phyloP scores from a whole-genome alignment of 1,284 basidiomycete genomes.

The Cutaneotrichosporon sp. region DNA sequence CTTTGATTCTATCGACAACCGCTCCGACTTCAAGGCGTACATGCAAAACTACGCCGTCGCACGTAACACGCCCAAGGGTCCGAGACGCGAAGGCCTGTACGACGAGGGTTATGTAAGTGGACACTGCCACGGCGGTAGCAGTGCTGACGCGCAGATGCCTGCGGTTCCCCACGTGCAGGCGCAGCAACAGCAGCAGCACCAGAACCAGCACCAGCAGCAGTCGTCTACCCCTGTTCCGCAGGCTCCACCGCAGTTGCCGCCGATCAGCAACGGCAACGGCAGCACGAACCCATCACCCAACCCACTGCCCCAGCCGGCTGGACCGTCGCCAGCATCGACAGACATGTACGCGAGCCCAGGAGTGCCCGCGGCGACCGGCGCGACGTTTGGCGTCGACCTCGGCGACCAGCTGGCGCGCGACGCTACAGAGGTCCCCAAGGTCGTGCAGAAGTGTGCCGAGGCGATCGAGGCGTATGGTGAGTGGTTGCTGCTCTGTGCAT shows the following conservation, averaged over 20 bases:
- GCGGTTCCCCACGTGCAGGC: constrained; percentile 13
- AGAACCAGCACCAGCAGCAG: neutral
- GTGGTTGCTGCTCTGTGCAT: constrained; percentile 1
- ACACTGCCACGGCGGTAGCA: too few relatives aligned
- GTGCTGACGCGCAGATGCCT: constrained; percentile 8
- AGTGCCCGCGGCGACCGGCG: constrained; percentile 31
- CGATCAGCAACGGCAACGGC: constrained; percentile 11
- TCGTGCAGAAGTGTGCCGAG: constrained; percentile 82
- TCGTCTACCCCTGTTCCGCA: neutral
- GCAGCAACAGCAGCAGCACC: neutral
- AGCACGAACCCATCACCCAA: neutral
- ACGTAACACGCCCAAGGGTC: constrained; percentile 63
- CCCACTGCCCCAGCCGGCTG: neutral
- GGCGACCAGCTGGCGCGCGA: constrained; percentile 87
- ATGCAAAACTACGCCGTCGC: constrained; percentile 94
- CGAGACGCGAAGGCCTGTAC: constrained; percentile 71
- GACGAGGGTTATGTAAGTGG: constrained; percentile 73
- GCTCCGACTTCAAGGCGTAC: constrained; percentile 88
- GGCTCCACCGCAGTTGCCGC: constrained; percentile 2
- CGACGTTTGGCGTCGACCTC: constrained; percentile 86
- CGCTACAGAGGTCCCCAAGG: constrained; percentile 77
- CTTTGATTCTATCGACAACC: constrained; percentile 87
- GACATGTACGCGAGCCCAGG: constrained; percentile 7
- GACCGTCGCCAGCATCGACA: constrained; percentile 4
- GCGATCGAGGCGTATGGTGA: constrained; percentile 80